Percentiles rank a stretch among this genome's conserved stretches.
These are phyloP conservation scores for Debaryomyces psychrophilus DNA, from an alignment of 1,139 yeast genomes.

Conservation along the genomic window DNA sequence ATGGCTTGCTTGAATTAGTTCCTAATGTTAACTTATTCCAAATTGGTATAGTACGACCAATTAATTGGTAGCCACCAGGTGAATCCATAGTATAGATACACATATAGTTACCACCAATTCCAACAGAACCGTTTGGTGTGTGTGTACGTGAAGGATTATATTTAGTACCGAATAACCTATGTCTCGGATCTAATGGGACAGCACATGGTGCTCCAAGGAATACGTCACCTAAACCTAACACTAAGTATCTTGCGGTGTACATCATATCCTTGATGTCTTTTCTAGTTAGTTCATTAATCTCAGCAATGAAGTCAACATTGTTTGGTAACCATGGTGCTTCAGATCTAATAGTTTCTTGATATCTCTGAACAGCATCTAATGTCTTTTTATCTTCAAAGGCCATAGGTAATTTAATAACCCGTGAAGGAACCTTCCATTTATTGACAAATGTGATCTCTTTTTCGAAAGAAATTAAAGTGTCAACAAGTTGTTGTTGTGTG, in stretches of 20 bases:
- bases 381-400: conserved; percentile 94
- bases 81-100: conserved; percentile 98
- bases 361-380: conserved; percentile 84
- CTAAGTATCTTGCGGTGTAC: conserved; percentile 87
- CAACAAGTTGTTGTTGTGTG: conserved; percentile 62
- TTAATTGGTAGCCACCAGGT: conserved; percentile 97
- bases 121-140: conserved; percentile 96
- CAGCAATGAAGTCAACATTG: conserved; percentile 92
- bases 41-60: conserved; percentile 94
- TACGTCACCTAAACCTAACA: conserved; percentile 94
- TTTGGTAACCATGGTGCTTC: conserved; percentile 98
- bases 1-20: conserved; percentile 71
- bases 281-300: conserved; percentile 79
- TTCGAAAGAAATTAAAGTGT: conserved; percentile 72
- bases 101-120: conserved; percentile 98
- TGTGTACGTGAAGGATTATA: conserved; percentile 95
- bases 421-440: conserved; percentile 84
- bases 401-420: conserved; percentile 86
- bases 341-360: conserved; percentile 89
- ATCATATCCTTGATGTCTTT: conserved; percentile 78
- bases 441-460: conserved; percentile 69
- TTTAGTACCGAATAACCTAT: conserved; percentile 86
- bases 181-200: conserved; percentile 95
- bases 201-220: conserved; percentile 98
- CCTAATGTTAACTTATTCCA: conserved; percentile 94